Conservation (phyloP, 768 basidiomycete species). For the Lactarius evosmus region DNA sequence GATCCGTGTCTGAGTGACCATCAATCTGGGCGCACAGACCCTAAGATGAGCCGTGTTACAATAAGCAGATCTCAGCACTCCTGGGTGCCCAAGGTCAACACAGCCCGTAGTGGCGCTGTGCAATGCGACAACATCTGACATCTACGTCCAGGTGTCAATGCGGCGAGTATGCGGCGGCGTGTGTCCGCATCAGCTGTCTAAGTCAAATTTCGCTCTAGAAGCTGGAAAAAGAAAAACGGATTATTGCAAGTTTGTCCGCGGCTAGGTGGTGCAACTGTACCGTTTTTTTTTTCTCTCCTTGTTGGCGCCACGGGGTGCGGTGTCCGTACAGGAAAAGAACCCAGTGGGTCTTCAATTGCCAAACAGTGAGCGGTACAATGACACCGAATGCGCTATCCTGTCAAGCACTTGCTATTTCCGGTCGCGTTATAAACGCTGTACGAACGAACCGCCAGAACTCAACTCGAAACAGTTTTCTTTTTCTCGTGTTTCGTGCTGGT, state of each 20-base stretch:
- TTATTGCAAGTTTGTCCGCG: background rate
- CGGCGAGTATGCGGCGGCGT: background rate
- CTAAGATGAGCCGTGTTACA: background rate
- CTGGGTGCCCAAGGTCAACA: background rate
- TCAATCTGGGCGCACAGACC: background rate
- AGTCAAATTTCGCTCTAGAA: background rate
- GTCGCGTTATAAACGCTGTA: background rate
- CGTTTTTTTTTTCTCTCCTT: background rate
- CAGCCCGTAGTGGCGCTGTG: conserved; percentile 1
- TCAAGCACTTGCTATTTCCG: background rate
- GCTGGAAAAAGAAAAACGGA: background rate
- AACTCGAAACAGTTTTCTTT: background rate
- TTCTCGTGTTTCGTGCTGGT: background rate
- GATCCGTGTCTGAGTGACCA: background rate
- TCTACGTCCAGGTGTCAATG: background rate
- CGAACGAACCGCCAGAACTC: background rate
- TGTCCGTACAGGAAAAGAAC: background rate
- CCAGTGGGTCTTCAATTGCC: background rate
- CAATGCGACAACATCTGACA: background rate
- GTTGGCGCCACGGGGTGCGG: background rate
- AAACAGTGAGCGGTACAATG: background rate
- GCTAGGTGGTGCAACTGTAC: background rate
- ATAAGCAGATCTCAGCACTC: background rate
- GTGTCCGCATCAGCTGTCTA: background rate
- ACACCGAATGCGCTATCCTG: background rate